Base-by-base conservation (phyloP, 2,329 filamentous ascomycete genomes). In the Trichoderma afroharzianum region DNA sequence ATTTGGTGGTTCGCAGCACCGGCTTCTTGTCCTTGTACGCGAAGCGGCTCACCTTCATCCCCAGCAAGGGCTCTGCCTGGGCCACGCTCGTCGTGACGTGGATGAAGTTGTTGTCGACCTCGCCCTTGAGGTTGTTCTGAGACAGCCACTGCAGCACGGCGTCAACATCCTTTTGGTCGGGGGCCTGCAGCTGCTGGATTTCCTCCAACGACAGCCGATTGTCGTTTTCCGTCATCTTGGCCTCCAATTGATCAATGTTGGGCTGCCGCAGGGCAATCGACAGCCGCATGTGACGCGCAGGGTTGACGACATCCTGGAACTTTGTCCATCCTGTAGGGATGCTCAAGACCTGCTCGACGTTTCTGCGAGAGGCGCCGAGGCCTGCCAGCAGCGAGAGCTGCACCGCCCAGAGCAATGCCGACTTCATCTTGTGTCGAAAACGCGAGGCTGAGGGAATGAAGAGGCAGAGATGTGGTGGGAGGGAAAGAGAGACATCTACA, bases 1-100 rank as follows among this genome's bases (percentile, higher is more conserved):
- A 87, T 21, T 82, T 78, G 12, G 76, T 80, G 4, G 85, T 82
- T 14, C 86, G 82, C 3, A 87, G 77, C 3, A 85, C 80, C 1
- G 81, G 78, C 4, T 74, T 72, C 53, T 79, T 76, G 43, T 77
- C 77, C 5, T 79, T 74, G 73, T 83, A 86, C 12, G 82, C 77
- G 74, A 85, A 87, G 36, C 80, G 79, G 5, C 76, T 77, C 39
- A 87, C 75, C 11, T 80, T 78, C 62, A 83, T 82, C 14, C 82
- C 76, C 57, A 87, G 80, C 2, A 87, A 78, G 5, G 76, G 73
- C 71, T 84, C 81, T 3, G 82, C 81, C 14, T 79, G 73, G 15
- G 76, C 73, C 9, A 83, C 83, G 0, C 83, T 84, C 1, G 82
- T 79, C 50, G 81, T 79, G 61, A 85, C 81, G 62, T 80, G 79